Evolutionary conservation across 345 rosid genomes (phyloP).

Genomic region (Theobroma cacao): DNA sequence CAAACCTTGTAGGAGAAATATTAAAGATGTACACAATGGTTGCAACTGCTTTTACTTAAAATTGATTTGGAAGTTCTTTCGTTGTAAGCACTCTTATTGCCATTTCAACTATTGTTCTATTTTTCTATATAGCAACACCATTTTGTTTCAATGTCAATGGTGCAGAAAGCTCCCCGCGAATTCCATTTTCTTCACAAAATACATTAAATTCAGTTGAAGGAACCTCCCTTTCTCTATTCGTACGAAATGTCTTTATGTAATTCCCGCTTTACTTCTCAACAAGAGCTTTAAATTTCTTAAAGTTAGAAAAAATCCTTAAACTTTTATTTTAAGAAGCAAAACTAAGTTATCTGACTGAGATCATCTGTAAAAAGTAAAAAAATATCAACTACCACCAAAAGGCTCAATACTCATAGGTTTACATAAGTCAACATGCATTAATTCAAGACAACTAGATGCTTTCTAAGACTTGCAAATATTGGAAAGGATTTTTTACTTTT

Average conservation of each 20-base stretch:
- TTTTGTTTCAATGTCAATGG: background rate
- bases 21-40: background rate
- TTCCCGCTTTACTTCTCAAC: background rate
- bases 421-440: background rate
- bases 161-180: background rate
- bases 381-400: background rate
- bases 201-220: background rate
- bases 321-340: background rate
- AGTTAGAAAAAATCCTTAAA: background rate
- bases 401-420: background rate
- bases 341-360: background rate
- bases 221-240: too few relatives aligned
- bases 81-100: background rate
- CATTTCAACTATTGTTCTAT: background rate
- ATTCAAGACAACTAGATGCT: background rate
- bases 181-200: background rate
- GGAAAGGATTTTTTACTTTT: background rate
- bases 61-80: background rate
- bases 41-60: background rate
- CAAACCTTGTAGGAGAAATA: background rate
- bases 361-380: slow-evolving; percentile 6
- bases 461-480: background rate
- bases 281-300: background rate
- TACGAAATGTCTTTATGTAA: too few relatives aligned
- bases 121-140: background rate